These are phyloP conservation scores for Penicillium hordei DNA, from an alignment of 2,329 filamentous ascomycete species.

Conservation along the genomic window DNA sequence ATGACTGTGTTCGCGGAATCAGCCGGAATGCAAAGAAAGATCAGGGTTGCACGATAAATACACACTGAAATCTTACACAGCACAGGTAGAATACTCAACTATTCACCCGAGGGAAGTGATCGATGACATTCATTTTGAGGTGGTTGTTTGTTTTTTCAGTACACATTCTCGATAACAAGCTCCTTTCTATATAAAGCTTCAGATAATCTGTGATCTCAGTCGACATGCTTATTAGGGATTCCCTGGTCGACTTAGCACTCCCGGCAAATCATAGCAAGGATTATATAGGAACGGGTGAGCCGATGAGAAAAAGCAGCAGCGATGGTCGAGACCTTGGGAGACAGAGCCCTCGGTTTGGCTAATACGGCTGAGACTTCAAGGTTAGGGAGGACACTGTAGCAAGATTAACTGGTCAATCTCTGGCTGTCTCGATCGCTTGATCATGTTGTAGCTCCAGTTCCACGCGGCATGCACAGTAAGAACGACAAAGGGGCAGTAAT, in stretches of 20 bases:
- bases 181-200: background rate
- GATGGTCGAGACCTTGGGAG: background rate
- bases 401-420: too few relatives aligned
- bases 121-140: background rate
- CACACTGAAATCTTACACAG: background rate
- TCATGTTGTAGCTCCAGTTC: background rate
- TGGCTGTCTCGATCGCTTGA: background rate
- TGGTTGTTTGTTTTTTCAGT: background rate
- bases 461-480: background rate
- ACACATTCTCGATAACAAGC: background rate
- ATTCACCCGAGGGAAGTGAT: background rate
- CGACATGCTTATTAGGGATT: background rate
- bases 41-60: background rate
- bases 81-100: background rate
- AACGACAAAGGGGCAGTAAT: background rate
- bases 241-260: background rate
- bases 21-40: background rate
- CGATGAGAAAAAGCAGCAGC: background rate
- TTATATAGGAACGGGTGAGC: background rate
- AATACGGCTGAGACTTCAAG: too few relatives aligned
- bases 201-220: background rate
- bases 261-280: background rate
- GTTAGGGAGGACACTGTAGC: too few relatives aligned
- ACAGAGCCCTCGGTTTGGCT: too few relatives aligned
- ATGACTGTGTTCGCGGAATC: background rate